Evolutionary conservation across 108 stramenopile genomes (phyloP).

Genomic region (Skeletonema menzelii): DNA sequence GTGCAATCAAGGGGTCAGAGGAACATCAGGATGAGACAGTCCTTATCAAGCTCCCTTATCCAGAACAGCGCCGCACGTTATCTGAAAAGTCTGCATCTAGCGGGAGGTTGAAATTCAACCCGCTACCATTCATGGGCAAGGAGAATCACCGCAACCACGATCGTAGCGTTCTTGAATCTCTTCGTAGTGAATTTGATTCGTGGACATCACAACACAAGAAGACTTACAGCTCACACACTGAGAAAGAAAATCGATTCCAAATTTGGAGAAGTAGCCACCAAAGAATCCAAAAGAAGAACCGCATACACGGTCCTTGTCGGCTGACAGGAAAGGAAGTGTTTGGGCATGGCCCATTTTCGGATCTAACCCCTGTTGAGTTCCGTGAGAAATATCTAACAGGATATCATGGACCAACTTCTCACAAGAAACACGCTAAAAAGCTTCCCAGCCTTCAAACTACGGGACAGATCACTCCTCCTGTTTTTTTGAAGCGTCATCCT

Average conservation of each 20-base stretch:
- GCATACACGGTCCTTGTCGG: slow-evolving; percentile 76
- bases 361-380: slow-evolving; percentile 80
- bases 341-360: slow-evolving; percentile 78
- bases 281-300: slow-evolving; percentile 71
- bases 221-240: slow-evolving; percentile 58
- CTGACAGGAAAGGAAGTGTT: slow-evolving; percentile 78
- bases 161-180: not conserved
- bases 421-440: slow-evolving; percentile 21
- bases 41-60: slow-evolving; percentile 41
- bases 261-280: slow-evolving; percentile 81
- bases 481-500: slow-evolving; percentile 34
- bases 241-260: slow-evolving; percentile 73
- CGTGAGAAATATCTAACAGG: slow-evolving; percentile 70
- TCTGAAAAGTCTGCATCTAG: not conserved
- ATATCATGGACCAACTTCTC: slow-evolving; percentile 58
- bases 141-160: not conserved
- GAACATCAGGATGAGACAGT: slow-evolving; percentile 24
- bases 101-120: not conserved
- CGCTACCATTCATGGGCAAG: not conserved
- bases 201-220: slow-evolving; percentile 68
- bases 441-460: slow-evolving; percentile 2
- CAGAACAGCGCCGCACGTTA: not conserved
- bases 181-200: slow-evolving; percentile 73
- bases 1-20: not conserved
- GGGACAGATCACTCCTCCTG: slow-evolving; percentile 10